Percentiles rank a stretch among this genome's conserved stretches.
Conservation (phyloP, 2,329 filamentous ascomycete genomes). For the Zymoseptoria ardabiliae region DNA sequence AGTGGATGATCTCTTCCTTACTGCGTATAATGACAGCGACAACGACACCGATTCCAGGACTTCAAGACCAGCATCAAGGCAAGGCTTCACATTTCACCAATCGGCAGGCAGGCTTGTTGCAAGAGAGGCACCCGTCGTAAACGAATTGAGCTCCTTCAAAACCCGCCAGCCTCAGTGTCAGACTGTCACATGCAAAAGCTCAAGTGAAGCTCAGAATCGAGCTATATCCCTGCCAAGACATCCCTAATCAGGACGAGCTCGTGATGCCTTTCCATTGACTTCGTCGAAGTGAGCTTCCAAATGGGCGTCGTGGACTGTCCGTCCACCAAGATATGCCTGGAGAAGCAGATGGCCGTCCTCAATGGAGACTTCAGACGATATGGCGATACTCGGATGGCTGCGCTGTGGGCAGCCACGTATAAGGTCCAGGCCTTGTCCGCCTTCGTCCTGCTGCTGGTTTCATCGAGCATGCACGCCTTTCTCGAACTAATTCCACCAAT, state of each 20-base stretch:
- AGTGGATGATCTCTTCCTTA: not conserved
- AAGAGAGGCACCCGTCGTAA: not conserved
- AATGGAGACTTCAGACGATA: not conserved
- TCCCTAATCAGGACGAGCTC: not conserved
- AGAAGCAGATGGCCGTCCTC: not conserved
- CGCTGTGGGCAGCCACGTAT: not conserved
- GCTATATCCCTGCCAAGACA: not conserved
- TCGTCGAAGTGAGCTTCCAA: not conserved
- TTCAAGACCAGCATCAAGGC: not conserved
- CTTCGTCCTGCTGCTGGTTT: not conserved
- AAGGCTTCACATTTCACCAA: not conserved
- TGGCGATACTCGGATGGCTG: not conserved
- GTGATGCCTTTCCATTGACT: not conserved
- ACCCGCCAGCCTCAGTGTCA: not conserved
- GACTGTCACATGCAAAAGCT: not conserved
- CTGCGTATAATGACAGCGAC: no score
- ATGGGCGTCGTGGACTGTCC: not conserved
- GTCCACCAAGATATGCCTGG: not conserved
- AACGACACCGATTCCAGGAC: no score
- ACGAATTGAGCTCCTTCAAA: not conserved
- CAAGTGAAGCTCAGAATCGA: not conserved
- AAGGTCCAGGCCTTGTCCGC: not conserved
- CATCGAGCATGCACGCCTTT: not conserved
- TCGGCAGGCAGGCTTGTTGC: not conserved
- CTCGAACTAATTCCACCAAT: not conserved